Conservation (phyloP, 2,329 filamentous ascomycete genomes). For the Didymellaceae sp. region DNA sequence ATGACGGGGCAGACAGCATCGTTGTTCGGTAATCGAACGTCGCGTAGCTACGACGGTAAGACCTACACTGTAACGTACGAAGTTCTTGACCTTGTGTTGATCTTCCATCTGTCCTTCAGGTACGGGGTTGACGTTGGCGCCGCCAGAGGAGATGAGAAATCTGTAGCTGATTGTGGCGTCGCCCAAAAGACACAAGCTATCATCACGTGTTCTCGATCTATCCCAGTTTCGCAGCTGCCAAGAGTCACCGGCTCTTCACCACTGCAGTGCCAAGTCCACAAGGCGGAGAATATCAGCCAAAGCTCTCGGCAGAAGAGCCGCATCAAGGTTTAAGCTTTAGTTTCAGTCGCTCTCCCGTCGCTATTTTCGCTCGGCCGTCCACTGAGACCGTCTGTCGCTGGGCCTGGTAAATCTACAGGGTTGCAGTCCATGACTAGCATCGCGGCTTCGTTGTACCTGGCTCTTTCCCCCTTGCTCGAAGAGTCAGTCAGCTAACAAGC, state of each 20-base stretch:
- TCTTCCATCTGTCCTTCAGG: not conserved
- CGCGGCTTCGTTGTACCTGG: conserved; percentile 2
- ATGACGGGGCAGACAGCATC: not conserved
- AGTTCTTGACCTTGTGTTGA: too few species aligned
- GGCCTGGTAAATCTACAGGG: conserved; percentile 2
- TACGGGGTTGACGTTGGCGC: not conserved
- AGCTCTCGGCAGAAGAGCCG: conserved; percentile 11
- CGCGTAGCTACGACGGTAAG: not conserved
- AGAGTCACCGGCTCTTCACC: conserved; percentile 3
- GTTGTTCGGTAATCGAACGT: not conserved
- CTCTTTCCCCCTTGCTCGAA: conserved; percentile 19
- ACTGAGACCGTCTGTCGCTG: conserved; percentile 1
- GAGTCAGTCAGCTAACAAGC: conserved; percentile 9
- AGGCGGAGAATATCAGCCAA: conserved; percentile 8
- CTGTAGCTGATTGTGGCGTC: conserved; percentile 9
- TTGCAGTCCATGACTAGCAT: conserved; percentile 2
- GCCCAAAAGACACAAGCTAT: not conserved
- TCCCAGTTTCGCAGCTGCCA: not conserved
- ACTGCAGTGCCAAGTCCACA: conserved; percentile 10
- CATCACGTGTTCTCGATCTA: not conserved
- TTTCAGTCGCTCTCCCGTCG: conserved; percentile 26
- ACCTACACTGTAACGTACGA: not conserved
- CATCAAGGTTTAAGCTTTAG: conserved; percentile 22
- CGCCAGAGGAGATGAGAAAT: conserved; percentile 11
- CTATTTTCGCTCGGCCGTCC: conserved; percentile 21